Evolutionary conservation across 1,284 basidiomycete species (phyloP).

Genomic region (Cryptococcus jaspeensis): DNA sequence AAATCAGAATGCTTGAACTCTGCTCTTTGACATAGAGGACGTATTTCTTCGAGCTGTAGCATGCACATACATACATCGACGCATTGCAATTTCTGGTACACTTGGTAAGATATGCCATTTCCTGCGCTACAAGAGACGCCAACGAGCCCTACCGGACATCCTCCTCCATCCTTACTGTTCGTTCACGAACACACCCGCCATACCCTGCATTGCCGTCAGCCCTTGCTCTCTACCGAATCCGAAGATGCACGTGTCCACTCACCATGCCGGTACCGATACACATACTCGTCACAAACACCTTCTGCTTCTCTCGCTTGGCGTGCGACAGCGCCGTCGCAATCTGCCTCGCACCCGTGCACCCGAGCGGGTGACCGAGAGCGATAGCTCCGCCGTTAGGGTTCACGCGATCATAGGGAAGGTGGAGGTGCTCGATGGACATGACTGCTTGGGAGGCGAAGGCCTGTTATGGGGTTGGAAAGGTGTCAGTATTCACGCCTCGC

Average conservation of each 20-base stretch:
- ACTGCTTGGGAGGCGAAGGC: constrained; percentile 86
- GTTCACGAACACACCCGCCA: constrained; percentile 53
- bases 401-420: constrained; percentile 71
- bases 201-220: constrained; percentile 35
- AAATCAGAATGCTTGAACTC: too few species aligned
- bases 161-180: constrained; percentile 29
- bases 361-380: constrained; percentile 66
- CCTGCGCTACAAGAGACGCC: too few species aligned
- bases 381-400: constrained; percentile 90
- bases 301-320: constrained; percentile 68
- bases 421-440: constrained; percentile 71
- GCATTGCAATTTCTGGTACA: too few species aligned
- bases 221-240: background rate
- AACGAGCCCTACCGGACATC: too few species aligned
- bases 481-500: too few species aligned
- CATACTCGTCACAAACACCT: constrained; percentile 91
- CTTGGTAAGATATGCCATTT: too few species aligned
- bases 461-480: constrained; percentile 7
- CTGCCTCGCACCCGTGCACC: constrained; percentile 82
- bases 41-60: too few species aligned
- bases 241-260: constrained; percentile 54
- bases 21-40: too few species aligned
- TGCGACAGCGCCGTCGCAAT: constrained; percentile 83
- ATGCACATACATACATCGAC: too few species aligned
- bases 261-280: constrained; percentile 93